Conservation (phyloP, 73 alveolate genomes). For the Uronychia setigera region DNA sequence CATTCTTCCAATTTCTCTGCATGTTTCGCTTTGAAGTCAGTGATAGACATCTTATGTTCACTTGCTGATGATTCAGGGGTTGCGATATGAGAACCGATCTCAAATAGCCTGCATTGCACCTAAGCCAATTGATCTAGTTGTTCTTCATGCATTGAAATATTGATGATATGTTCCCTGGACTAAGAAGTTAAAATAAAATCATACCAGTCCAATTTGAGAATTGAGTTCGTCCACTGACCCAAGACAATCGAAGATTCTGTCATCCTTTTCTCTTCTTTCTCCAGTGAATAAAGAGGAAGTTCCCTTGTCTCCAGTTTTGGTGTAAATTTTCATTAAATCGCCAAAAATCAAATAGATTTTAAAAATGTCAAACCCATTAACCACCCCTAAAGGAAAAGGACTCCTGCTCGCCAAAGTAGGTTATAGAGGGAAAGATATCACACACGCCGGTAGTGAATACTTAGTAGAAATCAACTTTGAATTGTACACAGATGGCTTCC, state of each 20-base stretch:
- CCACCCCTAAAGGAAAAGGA: background rate
- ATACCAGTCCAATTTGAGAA: slow-evolving; percentile 66
- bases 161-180: slow-evolving; percentile 15
- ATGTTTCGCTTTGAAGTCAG: slow-evolving; percentile 58
- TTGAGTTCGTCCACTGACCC: slow-evolving; percentile 77
- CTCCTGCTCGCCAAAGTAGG: background rate
- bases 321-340: background rate
- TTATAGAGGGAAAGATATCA: background rate
- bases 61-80: slow-evolving; percentile 70
- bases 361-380: no score
- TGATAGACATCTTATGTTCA: slow-evolving; percentile 49
- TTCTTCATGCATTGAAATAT: background rate
- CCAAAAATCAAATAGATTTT: background rate
- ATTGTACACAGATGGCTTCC: background rate
- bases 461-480: background rate
- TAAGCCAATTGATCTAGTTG: background rate
- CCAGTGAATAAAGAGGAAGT: slow-evolving; percentile 72
- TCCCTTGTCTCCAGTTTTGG: slow-evolving; percentile 84
- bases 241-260: slow-evolving; percentile 54
- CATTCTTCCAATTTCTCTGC: slow-evolving; percentile 57
- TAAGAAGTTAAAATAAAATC: background rate
- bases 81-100: slow-evolving; percentile 75
- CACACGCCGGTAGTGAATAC: background rate
- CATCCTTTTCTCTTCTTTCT: slow-evolving; percentile 57
- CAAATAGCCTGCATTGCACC: slow-evolving; percentile 63